Evolutionary conservation across 352 stramenopile species (phyloP).

Genomic region (Phytopythium cucurbitacearum): DNA sequence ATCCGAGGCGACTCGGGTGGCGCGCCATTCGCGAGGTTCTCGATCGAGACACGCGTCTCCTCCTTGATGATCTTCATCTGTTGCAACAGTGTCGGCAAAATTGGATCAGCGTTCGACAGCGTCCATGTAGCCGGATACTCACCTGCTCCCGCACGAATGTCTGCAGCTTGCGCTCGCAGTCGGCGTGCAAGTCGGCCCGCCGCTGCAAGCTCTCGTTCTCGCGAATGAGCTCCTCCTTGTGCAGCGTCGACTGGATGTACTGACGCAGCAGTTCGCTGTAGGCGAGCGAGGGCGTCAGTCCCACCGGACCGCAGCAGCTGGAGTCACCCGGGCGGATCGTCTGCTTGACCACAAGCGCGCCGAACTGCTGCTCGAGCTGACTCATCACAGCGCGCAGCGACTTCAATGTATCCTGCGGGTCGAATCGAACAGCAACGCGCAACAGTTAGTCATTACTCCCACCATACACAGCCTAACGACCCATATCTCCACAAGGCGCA

Average conservation of each 20-base stretch:
- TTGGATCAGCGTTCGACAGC: not conserved
- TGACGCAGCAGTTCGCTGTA: slow-evolving; percentile 1
- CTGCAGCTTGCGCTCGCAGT: slow-evolving; percentile 35
- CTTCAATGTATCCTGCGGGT: slow-evolving; percentile 24
- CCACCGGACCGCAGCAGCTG: not conserved
- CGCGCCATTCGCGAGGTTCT: not conserved
- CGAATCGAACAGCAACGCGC: too few relatives aligned
- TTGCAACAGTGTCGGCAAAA: slow-evolving; percentile 9
- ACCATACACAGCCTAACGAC: not conserved
- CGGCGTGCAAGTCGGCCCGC: slow-evolving; percentile 30
- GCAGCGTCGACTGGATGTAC: slow-evolving; percentile 45
- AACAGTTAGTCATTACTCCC: not conserved
- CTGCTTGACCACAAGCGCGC: slow-evolving; percentile 17
- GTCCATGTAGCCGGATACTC: not conserved
- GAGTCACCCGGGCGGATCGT: too few relatives aligned
- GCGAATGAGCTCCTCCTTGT: slow-evolving; percentile 42
- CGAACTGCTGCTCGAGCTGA: slow-evolving; percentile 21
- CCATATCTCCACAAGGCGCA: not conserved
- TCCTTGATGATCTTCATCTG: not conserved
- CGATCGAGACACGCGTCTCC: not conserved
- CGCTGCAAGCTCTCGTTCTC: slow-evolving; percentile 49
- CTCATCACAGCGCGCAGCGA: slow-evolving; percentile 28
- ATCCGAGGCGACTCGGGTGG: not conserved
- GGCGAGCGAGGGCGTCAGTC: not conserved
- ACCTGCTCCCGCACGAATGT: slow-evolving; percentile 26